A percentile compares a stretch with the other conserved stretches of the same genome.
Evolutionary conservation across 371 early-diverging fungal genomes (phyloP).

Genomic region (Mortierella polycephala): DNA sequence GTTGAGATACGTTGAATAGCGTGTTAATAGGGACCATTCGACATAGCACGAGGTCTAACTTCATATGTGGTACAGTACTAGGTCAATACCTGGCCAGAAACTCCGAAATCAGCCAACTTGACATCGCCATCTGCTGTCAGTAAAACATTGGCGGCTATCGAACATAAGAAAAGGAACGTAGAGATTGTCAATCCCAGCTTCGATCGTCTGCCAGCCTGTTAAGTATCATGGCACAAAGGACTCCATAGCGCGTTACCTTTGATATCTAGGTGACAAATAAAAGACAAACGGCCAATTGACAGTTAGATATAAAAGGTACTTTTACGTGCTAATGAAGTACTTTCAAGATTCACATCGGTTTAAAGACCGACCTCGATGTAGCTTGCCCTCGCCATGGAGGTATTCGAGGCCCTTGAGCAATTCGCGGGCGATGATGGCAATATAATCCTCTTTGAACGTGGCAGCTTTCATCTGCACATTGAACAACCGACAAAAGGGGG

Average conservation of each 20-base stretch:
- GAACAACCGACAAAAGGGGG: neutral
- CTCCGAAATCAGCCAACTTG: conserved; percentile 98
- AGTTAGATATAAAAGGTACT: no score
- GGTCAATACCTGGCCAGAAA: conserved; percentile 84
- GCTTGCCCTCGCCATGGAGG: conserved; percentile 91
- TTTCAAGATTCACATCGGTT: neutral
- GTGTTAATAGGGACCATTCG: neutral
- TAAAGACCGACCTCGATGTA: conserved; percentile 82
- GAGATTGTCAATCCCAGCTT: neutral
- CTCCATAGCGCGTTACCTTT: conserved; percentile 22
- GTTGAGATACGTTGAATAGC: neutral
- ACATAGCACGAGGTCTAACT: no score
- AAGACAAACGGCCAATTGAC: no score
- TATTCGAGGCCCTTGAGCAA: conserved; percentile 93
- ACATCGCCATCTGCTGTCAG: conserved; percentile 85
- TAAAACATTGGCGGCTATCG: conserved; percentile 85
- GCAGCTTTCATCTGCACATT: conserved; percentile 80
- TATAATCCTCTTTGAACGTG: conserved; percentile 85
- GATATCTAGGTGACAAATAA: conserved; percentile 19
- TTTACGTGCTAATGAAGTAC: neutral
- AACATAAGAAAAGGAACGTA: neutral
- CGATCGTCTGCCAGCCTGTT: neutral
- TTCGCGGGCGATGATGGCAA: conserved; percentile 93
- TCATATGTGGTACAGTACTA: no score
- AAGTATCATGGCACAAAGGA: no score